A percentile compares a stretch with the other conserved stretches of the same genome.
Conservation (phyloP, 1,139 yeast species). For the Protomyces arabidopsidicola region DNA sequence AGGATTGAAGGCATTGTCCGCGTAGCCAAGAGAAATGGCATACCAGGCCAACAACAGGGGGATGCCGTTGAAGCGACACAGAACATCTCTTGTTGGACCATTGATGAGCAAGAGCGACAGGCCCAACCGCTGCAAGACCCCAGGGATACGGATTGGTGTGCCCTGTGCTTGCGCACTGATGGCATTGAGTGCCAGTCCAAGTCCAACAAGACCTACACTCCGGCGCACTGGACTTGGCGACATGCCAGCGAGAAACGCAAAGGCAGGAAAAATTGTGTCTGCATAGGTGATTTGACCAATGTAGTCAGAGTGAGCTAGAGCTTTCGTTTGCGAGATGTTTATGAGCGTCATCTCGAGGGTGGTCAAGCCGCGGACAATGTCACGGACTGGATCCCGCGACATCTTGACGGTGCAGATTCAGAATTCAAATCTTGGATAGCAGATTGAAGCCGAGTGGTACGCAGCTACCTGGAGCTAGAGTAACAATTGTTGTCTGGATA, state of each 20-base stretch:
- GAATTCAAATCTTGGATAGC: too few relatives aligned
- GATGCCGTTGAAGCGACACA: background rate
- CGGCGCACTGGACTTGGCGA: background rate
- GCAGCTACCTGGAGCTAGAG: too few relatives aligned
- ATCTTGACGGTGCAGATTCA: background rate
- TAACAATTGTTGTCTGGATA: too few relatives aligned
- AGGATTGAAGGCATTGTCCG: background rate
- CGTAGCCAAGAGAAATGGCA: background rate
- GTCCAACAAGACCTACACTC: conserved; percentile 4
- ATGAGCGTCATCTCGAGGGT: conserved; percentile 7
- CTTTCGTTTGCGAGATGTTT: background rate
- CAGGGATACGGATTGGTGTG: background rate
- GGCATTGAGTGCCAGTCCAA: conserved; percentile 7
- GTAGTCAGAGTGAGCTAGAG: conserved; percentile 2
- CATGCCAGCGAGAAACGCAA: conserved; percentile 12
- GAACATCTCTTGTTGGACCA: background rate
- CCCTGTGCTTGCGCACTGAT: background rate
- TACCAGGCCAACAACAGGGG: conserved; percentile 3
- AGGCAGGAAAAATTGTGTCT: conserved; percentile 9
- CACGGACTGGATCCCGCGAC: conserved; percentile 2
- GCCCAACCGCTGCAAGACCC: conserved; percentile 9
- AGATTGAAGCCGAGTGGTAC: too few relatives aligned
- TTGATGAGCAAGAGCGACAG: background rate
- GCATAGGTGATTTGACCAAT: conserved; percentile 14
- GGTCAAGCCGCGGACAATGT: conserved; percentile 4